Percentiles rank a stretch among this genome's conserved stretches.
Conservation (phyloP, 2,329 filamentous ascomycete species). For the Nothomitra cinnamomea region DNA sequence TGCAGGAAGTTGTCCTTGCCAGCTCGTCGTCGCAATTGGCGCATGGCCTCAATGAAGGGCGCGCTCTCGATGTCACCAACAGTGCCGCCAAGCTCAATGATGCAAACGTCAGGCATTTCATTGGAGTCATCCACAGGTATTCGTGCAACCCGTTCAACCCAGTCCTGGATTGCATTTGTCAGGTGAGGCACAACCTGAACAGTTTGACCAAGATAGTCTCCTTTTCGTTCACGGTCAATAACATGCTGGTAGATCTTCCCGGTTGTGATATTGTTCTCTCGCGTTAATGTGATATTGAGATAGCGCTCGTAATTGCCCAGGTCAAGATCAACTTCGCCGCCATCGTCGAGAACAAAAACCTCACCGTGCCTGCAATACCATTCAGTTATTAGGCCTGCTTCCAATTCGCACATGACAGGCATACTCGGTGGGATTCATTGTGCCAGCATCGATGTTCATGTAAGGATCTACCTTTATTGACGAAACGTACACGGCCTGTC, state of each 20-base stretch:
- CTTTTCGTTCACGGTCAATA: conserved; percentile 53
- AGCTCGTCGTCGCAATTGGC: conserved; percentile 54
- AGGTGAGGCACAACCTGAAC: conserved; percentile 88
- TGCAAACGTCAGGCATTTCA: conserved; percentile 9
- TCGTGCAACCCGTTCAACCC: conserved; percentile 61
- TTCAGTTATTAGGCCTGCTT: neutral
- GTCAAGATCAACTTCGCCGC: conserved; percentile 60
- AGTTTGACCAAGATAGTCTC: conserved; percentile 74
- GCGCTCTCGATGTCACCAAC: conserved; percentile 73
- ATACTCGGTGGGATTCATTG: conserved; percentile 49
- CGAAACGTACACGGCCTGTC: conserved; percentile 33
- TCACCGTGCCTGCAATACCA: conserved; percentile 52
- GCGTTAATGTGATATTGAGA: conserved; percentile 61
- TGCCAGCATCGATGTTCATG: conserved; percentile 60
- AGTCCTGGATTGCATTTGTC: conserved; percentile 80
- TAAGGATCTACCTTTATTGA: conserved; percentile 58
- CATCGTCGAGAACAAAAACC: conserved; percentile 73
- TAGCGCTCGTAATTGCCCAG: conserved; percentile 68
- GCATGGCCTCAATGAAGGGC: conserved; percentile 76
- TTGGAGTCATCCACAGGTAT: conserved; percentile 9
- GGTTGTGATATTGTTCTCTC: conserved; percentile 92
- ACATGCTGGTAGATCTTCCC: conserved; percentile 91
- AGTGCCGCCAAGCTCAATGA: conserved; percentile 35
- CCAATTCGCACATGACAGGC: conserved; percentile 12
- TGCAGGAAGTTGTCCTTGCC: conserved; percentile 70